Conservation (phyloP, 2,329 filamentous ascomycete genomes). For the Calycina herbarum region DNA sequence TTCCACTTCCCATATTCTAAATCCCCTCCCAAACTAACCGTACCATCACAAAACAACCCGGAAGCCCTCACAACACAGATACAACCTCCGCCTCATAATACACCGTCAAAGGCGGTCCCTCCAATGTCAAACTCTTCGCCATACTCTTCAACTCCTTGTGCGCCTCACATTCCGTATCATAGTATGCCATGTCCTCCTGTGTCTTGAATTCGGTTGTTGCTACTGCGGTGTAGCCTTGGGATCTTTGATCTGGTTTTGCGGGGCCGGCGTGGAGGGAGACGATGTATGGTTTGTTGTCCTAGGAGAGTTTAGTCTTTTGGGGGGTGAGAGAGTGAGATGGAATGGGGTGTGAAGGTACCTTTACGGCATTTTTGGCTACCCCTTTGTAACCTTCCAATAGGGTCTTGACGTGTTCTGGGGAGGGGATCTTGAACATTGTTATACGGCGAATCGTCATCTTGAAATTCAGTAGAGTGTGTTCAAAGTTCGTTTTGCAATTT, state of each 20-base stretch:
- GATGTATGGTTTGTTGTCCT: conserved; percentile 59
- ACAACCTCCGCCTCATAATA: conserved; percentile 32
- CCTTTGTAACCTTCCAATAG: conserved; percentile 42
- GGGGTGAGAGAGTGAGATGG: background rate
- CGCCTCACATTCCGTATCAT: conserved; percentile 56
- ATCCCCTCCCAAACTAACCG: background rate
- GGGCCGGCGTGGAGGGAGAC: conserved; percentile 48
- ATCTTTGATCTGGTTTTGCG: conserved; percentile 51
- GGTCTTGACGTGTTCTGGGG: conserved; percentile 42
- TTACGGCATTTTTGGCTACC: conserved; percentile 46
- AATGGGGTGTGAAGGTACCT: conserved; percentile 20
- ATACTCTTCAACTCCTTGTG: conserved; percentile 49
- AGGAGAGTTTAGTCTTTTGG: background rate
- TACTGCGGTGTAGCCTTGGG: conserved; percentile 55
- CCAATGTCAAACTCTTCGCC: conserved; percentile 20
- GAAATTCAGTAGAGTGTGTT: too few species aligned
- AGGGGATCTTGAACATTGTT: conserved; percentile 54
- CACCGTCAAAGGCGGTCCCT: conserved; percentile 34
- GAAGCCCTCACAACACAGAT: background rate
- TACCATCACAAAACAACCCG: background rate
- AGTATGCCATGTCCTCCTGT: conserved; percentile 59
- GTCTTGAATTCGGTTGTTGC: conserved; percentile 54
- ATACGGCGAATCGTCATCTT: conserved; percentile 45
- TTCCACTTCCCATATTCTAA: background rate
- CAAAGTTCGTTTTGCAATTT: too few species aligned